Percentiles rank a stretch among this genome's conserved stretches.
Evolutionary conservation across 306 rosid genomes (phyloP).

Genomic region (Aeschynomene evenia): DNA sequence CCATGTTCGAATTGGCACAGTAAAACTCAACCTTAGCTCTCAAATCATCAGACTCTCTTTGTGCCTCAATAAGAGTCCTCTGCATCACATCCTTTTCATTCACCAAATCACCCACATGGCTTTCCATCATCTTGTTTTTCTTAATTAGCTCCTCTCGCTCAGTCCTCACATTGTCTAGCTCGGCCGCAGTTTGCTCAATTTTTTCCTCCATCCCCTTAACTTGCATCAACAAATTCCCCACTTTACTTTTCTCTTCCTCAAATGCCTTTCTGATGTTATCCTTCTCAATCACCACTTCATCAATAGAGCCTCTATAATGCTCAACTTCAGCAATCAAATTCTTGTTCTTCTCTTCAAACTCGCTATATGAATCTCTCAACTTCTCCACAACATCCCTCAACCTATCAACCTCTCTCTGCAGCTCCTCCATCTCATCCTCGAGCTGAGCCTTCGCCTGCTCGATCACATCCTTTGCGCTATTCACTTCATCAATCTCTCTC

Average conservation of each 20-base stretch:
- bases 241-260: conserved; percentile 49
- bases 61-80: conserved; percentile 37
- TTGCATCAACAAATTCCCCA: conserved; percentile 34
- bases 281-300: conserved; percentile 23
- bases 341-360: conserved; percentile 38
- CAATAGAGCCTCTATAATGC: conserved; percentile 21
- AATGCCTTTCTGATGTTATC: conserved; percentile 30
- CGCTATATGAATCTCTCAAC: conserved; percentile 22
- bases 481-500: conserved; percentile 33
- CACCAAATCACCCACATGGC: conserved; percentile 31
- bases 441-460: conserved; percentile 37
- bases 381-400: conserved; percentile 31
- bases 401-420: conserved; percentile 33
- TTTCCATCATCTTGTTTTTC: conserved; percentile 37
- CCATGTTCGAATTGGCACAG: conserved; percentile 35
- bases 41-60: conserved; percentile 35
- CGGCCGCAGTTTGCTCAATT: conserved; percentile 35
- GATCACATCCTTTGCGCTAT: conserved; percentile 34
- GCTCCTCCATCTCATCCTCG: conserved; percentile 40
- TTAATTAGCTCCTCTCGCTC: conserved; percentile 34
- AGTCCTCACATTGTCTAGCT: conserved; percentile 33
- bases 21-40: conserved; percentile 46
- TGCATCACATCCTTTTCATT: conserved; percentile 46
- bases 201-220: conserved; percentile 39
- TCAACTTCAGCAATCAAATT: conserved; percentile 40